A percentile compares a stretch with the other conserved stretches of the same genome.
phyloP scores from a whole-genome alignment of 345 rosid genomes.

The Eucalyptus tenuipes region DNA sequence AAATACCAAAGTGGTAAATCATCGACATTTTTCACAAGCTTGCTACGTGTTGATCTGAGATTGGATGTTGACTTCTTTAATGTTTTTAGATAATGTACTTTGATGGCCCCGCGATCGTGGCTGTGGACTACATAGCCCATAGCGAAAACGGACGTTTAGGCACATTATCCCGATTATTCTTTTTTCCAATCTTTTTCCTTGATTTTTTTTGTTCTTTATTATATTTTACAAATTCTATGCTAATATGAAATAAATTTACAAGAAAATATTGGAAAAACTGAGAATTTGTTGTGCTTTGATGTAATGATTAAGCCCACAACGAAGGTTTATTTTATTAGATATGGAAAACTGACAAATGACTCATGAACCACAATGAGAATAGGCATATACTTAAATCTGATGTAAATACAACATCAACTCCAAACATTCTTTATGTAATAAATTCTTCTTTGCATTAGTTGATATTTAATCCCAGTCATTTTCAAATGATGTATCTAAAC shows the following conservation, averaged over 20 bases:
- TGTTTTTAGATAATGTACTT: neutral
- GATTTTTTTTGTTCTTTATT: neutral
- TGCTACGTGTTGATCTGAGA: neutral
- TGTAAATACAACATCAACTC: neutral
- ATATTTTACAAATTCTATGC: neutral
- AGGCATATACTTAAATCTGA: too few relatives aligned
- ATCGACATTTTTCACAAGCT: neutral
- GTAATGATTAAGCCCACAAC: neutral
- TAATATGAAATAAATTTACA: neutral
- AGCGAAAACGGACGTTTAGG: accelerated
- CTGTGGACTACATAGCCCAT: neutral
- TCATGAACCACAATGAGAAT: too few relatives aligned
- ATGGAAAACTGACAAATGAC: too few relatives aligned
- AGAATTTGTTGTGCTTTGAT: neutral
- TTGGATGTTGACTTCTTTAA: neutral
- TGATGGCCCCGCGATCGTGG: neutral
- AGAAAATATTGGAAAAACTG: too few relatives aligned
- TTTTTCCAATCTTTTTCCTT: neutral
- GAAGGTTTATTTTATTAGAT: neutral
- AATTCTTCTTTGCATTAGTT: too few relatives aligned
- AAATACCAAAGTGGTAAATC: too few relatives aligned
- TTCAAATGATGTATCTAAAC: too few relatives aligned
- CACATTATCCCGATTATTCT: neutral
- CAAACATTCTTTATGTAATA: neutral
- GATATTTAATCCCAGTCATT: too few relatives aligned